A percentile compares a stretch with the other conserved stretches of the same genome.
These are phyloP conservation scores for Podaxis carcinomalis DNA, from an alignment of 768 basidiomycete genomes.

Conservation along the genomic window DNA sequence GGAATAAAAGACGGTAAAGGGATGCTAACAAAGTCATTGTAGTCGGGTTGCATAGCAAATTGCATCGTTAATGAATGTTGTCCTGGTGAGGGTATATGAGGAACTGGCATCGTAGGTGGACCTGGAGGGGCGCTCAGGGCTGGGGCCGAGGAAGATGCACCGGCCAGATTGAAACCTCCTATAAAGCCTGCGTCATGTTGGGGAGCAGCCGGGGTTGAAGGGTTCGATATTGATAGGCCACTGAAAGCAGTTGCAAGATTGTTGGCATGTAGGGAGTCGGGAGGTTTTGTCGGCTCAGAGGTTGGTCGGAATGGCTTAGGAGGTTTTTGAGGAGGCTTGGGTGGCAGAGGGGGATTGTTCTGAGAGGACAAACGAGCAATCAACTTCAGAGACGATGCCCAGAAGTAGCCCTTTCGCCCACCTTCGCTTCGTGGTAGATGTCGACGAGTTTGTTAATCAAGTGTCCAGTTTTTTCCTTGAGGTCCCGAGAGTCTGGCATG, in stretches of 20 bases:
- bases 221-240: conserved; percentile 19
- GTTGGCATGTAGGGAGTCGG: neutral
- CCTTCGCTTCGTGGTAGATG: conserved; percentile 1
- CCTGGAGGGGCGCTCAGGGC: conserved; percentile 14
- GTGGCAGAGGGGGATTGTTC: conserved; percentile 13
- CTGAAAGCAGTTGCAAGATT: conserved; percentile 23
- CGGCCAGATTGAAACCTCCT: conserved; percentile 43
- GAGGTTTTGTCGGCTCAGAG: neutral
- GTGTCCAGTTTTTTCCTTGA: conserved; percentile 12
- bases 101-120: conserved; percentile 34
- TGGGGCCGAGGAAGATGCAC: conserved; percentile 15
- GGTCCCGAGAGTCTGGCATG: conserved; percentile 1
- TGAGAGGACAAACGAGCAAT: neutral
- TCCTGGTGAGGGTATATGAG: conserved; percentile 25
- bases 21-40: conserved; percentile 13
- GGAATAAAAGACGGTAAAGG: conserved; percentile 11
- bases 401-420: neutral
- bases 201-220: conserved; percentile 6
- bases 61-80: conserved; percentile 36
- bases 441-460: conserved; percentile 18
- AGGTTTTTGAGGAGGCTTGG: conserved; percentile 17
- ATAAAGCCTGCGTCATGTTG: conserved; percentile 30
- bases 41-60: conserved; percentile 27
- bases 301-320: conserved; percentile 9
- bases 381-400: conserved; percentile 8